Conservation (phyloP, 768 basidiomycete genomes). For the Saitozyma sp. region DNA sequence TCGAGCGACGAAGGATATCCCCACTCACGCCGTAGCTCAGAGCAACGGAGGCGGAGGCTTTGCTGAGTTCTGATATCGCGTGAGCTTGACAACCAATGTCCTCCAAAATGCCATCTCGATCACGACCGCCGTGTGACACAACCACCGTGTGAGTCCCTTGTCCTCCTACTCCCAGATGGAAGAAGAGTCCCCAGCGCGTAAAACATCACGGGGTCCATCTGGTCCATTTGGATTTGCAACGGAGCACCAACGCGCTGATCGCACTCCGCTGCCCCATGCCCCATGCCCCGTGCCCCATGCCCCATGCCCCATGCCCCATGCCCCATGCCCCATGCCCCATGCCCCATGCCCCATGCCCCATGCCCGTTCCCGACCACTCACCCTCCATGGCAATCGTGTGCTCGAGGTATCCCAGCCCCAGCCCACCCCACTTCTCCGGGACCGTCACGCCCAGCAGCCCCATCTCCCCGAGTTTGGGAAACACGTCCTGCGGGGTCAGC, state of each 20-base stretch:
- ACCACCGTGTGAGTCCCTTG: too few species aligned
- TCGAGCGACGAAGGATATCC: too few species aligned
- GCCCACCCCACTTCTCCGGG: slow-evolving; percentile 74
- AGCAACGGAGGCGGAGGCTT: slow-evolving; percentile 86
- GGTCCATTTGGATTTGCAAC: too few species aligned
- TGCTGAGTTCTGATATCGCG: slow-evolving; percentile 62
- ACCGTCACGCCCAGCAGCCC: slow-evolving; percentile 61
- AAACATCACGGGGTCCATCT: too few species aligned
- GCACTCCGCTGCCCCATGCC: too few species aligned
- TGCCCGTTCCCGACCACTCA: slow-evolving; percentile 29
- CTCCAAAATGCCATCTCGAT: not conserved
- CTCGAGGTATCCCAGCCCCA: slow-evolving; percentile 78
- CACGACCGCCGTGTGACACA: not conserved
- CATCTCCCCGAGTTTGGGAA: slow-evolving; percentile 43
- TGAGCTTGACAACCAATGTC: slow-evolving; percentile 1
- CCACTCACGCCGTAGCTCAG: slow-evolving; percentile 55
- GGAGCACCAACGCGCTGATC: too few species aligned
- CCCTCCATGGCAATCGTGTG: slow-evolving; percentile 93
- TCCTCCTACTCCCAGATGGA: too few species aligned
- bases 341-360: too few species aligned
- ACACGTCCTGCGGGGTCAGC: slow-evolving; percentile 27
- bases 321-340: too few species aligned
- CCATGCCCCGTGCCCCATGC: too few species aligned
- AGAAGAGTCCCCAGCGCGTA: too few species aligned
- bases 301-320: too few species aligned